Evolutionary conservation across 2,329 filamentous ascomycete species (phyloP), one percentile per base, ranked within the genome.

Genomic region (Aspergillus brasiliensis): DNA sequence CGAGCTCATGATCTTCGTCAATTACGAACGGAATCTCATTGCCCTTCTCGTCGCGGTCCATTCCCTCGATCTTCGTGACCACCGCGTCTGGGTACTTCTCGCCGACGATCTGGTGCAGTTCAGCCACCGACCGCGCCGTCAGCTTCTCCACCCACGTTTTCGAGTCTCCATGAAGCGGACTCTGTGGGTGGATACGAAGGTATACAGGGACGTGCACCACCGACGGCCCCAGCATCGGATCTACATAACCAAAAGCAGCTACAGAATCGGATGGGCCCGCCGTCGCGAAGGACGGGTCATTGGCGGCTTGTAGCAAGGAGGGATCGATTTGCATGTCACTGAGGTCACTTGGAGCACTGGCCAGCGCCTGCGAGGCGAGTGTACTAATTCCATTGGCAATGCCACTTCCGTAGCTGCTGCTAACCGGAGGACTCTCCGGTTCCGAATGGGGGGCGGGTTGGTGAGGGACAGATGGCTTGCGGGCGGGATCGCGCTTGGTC

Each of bases 1-100:
- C 83, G 62, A 95, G 73, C 76, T 94, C 90, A 62, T 86, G 84
- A 67, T 93, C 88, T 42, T 87, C 83, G 57, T 88, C 87, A 66
- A 94, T 88, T 57, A 82, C 77, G 68, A 91, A 83, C 15, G 80
- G 80, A 47, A 90, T 79, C 69, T 91, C 88, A 52, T 81, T 81
- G 5, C 84, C 86, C 63, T 81, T 81, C 13, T 77, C 81, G 67
- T 86, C 82, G 68, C 84, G 85, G 53, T 91, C 80, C 25, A 91
- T 75, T 2, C 89, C 90, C 67, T 91, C 86, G 15, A 92, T 81
- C 27, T 82, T 83, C 34, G 83, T 76, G 53, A 89, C 85, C 13
- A 83, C 69, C 0, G 83, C 82, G 6, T 85, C 85, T 0, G 86
- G 85, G 61, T 87, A 86, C 69, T 87, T 89, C 10, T 80, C 78